Evolutionary conservation across 83 land plant genomes (phyloP), one percentile per base, ranked within the genome.

Genomic region (Isoetes engelmannii): DNA sequence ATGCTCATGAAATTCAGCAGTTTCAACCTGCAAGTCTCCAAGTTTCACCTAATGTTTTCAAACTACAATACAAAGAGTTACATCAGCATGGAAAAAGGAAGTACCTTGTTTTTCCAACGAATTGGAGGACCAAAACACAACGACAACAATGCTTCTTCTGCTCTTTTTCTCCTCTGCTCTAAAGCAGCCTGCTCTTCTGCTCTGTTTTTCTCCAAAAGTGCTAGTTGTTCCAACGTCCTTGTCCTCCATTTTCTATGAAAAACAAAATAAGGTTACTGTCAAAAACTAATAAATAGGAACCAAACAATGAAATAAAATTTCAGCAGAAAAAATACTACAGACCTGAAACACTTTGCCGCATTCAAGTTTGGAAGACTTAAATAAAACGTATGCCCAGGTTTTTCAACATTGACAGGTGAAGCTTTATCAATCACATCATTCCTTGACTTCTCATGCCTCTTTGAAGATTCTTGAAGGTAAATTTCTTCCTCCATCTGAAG

Each of bases 101-200:
- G 37, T 49, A 87, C 92, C 75, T 53, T 45, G 54, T 57, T 71
- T n/a, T 72, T 72, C 45, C 53, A 65, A 21, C 41, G 80, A 48
- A 94, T 59, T 63, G 90, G 90, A 44, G 77, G 87, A 1, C 99
- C 99, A 43, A 85, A 15, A 49, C 83, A 72, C 6, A 94, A 62
- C 43, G 81, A 83, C 75, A 53, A 68, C 57, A 94, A 47, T 47
- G 99, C 99, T 42, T 80, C 84, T 59, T 63, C 72, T 44, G 90
- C 85, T 46, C 80, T 80, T 44, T 48, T 57, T 42, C 76, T 74
- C 63, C 79, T 73, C 37, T 28, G 37, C 71, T 44, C 41, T 6
- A 48, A 59, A 50, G 68, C 69, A 41, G 19, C 56, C 12, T n/a
- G 50, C 4, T 17, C 49, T 65, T 45, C 13, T 5, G 13, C 7